Base-by-base conservation (phyloP, 495 filamentous ascomycete genomes). In the Aspergillus wentii region DNA sequence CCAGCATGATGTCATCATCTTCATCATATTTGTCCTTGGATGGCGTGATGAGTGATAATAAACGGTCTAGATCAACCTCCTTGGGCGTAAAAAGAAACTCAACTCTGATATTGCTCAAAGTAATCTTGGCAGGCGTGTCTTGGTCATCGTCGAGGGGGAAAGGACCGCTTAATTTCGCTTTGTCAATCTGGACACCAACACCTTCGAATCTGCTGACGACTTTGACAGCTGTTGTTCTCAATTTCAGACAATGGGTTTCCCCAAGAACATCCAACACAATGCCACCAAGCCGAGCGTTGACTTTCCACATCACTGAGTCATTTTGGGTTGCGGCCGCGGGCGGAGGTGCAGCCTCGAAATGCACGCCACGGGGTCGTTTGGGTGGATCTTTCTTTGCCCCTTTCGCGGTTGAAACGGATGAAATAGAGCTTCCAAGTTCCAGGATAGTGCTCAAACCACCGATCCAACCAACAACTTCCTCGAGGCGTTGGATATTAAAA, bases 1-100 rank as follows among this genome's bases (percentile, higher is more conserved):
- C 92, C 8, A 97, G 71, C 66, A 99, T 79, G 41, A 99, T 95
- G 52, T 96, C 94, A 49, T 95, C 89, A 43, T 89, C 85, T 30
- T 85, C 78, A 38, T 94, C 89, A 51, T 94, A 96, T 46, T 87
- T 89, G 58, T 92, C 79, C 44, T 87, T 90, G 2, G 89, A 95
- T 0, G 94, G 94, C 8, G 85, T 95, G 30, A 97, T 80, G 16
- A 99, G 71, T 20, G 83, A 82, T 10, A 99, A 64, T 5, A 99
- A 72, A 30, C 82, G 75, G 46, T 86, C 82, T 2, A 99, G 64
- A 52, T 99, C 94, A 18, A 72, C 70, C 34, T 91, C 80, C 38
- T 82, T 83, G 0, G 94, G 91, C 4, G 72, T 56, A 34, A 71
- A 67, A 3, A 88, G 54, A 52, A 84, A 95, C 32, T 95, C 88